A percentile compares a stretch with the other conserved stretches of the same genome.
phyloP scores from a whole-genome alignment of 768 basidiomycete species.

The Rhizopogon vesiculosus region DNA sequence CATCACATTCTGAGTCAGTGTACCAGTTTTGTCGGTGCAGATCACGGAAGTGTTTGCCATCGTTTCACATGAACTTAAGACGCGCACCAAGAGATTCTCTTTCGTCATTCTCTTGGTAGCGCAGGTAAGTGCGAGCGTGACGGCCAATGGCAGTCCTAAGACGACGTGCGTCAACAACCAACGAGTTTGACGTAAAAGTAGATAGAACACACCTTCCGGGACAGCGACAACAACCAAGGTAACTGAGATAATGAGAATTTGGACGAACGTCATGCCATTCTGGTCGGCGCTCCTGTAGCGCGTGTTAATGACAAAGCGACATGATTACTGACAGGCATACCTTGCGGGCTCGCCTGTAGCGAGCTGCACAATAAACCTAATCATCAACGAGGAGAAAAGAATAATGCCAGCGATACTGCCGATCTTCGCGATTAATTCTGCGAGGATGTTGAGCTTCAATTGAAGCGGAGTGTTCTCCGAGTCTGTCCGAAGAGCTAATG shows the following conservation, averaged over 20 bases:
- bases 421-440: constrained; percentile 91
- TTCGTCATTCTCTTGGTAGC: constrained; percentile 98
- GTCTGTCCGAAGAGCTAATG: constrained; percentile 77
- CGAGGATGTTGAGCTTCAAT: constrained; percentile 88
- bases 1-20: constrained; percentile 94
- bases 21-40: constrained; percentile 96
- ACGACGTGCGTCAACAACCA: neutral
- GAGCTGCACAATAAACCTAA: constrained; percentile 91
- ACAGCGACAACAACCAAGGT: constrained; percentile 88
- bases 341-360: constrained; percentile 53
- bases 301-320: neutral
- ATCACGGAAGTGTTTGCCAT: constrained; percentile 98
- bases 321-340: constrained; percentile 24
- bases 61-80: constrained; percentile 95
- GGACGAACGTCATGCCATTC: constrained; percentile 87
- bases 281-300: constrained; percentile 59
- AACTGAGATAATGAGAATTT: constrained; percentile 92
- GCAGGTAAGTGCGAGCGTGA: constrained; percentile 94
- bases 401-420: constrained; percentile 78
- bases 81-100: constrained; percentile 92
- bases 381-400: constrained; percentile 83
- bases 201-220: constrained; percentile 56
- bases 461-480: constrained; percentile 91
- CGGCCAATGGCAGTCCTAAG: constrained; percentile 86
- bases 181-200: neutral